phyloP scores from a whole-genome alignment of 1,139 yeast species.

The Kurtzmaniella quercitrusa region DNA sequence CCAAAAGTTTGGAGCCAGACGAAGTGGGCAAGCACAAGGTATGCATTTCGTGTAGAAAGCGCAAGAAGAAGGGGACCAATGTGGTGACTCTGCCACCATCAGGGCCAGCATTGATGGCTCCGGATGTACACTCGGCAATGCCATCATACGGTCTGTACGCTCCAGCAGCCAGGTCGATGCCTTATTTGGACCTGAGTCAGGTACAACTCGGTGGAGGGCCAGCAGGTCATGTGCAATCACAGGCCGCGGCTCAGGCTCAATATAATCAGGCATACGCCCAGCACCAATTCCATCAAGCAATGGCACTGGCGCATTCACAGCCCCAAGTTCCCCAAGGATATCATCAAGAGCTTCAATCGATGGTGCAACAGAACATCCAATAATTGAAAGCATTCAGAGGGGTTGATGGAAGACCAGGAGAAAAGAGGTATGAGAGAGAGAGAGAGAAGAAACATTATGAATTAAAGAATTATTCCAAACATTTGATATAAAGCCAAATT shows the following conservation, averaged over 20 bases:
- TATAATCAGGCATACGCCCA: slow-evolving; percentile 8
- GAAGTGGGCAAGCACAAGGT: slow-evolving; percentile 54
- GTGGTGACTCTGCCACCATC: slow-evolving; percentile 2
- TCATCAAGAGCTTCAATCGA: slow-evolving; percentile 12
- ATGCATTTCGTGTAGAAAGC: slow-evolving; percentile 48
- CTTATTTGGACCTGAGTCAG: not conserved
- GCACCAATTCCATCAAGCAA: slow-evolving; percentile 8
- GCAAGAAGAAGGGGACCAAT: slow-evolving; percentile 38
- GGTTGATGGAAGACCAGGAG: no score
- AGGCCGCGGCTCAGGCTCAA: slow-evolving; percentile 8
- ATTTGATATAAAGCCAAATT: no score
- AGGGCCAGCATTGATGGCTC: not conserved
- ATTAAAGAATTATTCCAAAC: no score
- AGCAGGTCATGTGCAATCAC: not conserved
- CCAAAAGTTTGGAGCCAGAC: slow-evolving; percentile 38
- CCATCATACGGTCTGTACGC: not conserved
- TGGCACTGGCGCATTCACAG: slow-evolving; percentile 10
- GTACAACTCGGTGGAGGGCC: slow-evolving; percentile 2
- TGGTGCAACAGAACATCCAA: slow-evolving; percentile 11
- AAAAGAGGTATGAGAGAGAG: no score
- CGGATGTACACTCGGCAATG: not conserved
- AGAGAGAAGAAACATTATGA: no score
- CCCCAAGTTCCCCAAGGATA: slow-evolving; percentile 1
- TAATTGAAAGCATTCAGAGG: not conserved
- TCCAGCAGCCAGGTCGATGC: not conserved